phyloP scores from a whole-genome alignment of 2,329 filamentous ascomycete species.

The Cladobotryum mycophilum region DNA sequence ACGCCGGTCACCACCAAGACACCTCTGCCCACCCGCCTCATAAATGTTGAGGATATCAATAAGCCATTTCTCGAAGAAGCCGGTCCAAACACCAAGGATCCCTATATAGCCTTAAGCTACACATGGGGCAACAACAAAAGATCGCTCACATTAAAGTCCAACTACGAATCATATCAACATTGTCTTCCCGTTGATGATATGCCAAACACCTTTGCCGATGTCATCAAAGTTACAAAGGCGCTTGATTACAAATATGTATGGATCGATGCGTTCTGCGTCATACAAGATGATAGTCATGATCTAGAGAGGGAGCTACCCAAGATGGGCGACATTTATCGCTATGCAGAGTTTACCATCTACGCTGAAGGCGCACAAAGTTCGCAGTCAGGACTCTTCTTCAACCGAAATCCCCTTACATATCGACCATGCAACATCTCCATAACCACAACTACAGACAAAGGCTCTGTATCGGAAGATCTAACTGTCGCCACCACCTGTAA shows the following conservation, averaged over 20 bases:
- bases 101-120: slow-evolving; percentile 12
- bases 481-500: slow-evolving; percentile 9
- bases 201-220: background rate
- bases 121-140: slow-evolving; percentile 7
- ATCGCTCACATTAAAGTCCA: background rate
- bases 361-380: slow-evolving; percentile 10
- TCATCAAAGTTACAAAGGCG: background rate
- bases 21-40: slow-evolving; percentile 1
- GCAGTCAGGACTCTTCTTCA: slow-evolving; percentile 9
- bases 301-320: slow-evolving; percentile 7
- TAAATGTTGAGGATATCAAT: slow-evolving; percentile 4
- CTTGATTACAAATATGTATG: background rate
- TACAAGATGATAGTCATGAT: slow-evolving; percentile 9
- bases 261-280: slow-evolving; percentile 8
- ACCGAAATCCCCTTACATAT: slow-evolving; percentile 4
- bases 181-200: background rate
- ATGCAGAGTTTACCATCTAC: slow-evolving; percentile 15
- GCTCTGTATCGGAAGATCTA: background rate
- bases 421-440: slow-evolving; percentile 9
- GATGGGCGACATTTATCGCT: slow-evolving; percentile 16
- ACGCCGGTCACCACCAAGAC: background rate
- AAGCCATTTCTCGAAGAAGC: slow-evolving; percentile 8
- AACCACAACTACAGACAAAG: background rate
- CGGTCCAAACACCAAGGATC: background rate
- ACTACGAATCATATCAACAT: background rate